Evolutionary conservation across 306 rosid genomes (phyloP).

Genomic region (Prinsepia uniflora): DNA sequence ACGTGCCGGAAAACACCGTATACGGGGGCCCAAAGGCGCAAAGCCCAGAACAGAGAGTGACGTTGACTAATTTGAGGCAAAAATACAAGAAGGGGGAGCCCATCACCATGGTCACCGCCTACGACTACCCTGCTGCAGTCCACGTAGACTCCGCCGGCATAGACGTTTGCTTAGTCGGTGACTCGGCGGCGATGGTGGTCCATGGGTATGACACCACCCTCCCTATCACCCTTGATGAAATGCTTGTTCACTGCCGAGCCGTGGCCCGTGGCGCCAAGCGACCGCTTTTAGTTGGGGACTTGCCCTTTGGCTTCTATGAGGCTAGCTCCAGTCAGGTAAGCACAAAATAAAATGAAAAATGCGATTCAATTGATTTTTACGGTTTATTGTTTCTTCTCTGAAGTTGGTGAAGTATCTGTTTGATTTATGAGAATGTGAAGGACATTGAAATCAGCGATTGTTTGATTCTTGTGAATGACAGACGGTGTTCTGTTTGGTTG

Average conservation of each 20-base stretch:
- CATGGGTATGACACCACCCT: constrained; percentile 87
- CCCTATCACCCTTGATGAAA: constrained; percentile 62
- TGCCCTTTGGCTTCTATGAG: constrained; percentile 83
- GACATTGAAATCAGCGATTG: background rate
- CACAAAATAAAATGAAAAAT: background rate
- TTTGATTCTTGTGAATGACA: background rate
- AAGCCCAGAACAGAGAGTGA: constrained; percentile 49
- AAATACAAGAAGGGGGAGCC: constrained; percentile 57
- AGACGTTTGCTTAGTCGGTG: constrained; percentile 76
- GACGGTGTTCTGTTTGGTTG: constrained; percentile 14
- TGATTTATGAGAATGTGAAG: background rate
- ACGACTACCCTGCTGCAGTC: constrained; percentile 84
- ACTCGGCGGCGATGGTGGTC: constrained; percentile 91
- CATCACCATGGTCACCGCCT: constrained; percentile 87
- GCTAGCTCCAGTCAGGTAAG: constrained; percentile 60
- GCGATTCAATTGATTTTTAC: background rate
- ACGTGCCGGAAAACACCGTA: constrained; percentile 71
- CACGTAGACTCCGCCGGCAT: constrained; percentile 64
- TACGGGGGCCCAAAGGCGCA: constrained; percentile 68
- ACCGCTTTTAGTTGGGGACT: constrained; percentile 81
- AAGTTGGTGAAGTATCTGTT: background rate
- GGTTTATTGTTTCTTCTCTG: background rate
- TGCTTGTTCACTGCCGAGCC: constrained; percentile 79
- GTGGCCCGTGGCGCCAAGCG: constrained; percentile 78
- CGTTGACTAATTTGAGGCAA: constrained; percentile 49